These are phyloP conservation scores for Recurvomyces mirabilis DNA, from an alignment of 495 filamentous ascomycete species.

Conservation along the genomic window DNA sequence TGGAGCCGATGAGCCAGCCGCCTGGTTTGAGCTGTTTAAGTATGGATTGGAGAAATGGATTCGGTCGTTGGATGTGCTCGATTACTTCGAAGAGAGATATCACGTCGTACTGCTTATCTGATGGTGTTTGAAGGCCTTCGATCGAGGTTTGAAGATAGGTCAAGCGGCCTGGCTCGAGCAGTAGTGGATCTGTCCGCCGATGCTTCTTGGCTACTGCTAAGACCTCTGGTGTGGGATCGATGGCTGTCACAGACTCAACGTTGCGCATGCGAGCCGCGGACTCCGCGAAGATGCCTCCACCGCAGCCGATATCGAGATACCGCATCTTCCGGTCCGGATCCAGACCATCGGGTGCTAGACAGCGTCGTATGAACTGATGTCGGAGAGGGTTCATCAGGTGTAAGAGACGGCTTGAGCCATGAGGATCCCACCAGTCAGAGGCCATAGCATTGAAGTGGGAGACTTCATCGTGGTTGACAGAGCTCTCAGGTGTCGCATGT, in stretches of 20 bases:
- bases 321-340: slow-evolving; percentile 31
- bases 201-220: slow-evolving; percentile 69
- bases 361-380: slow-evolving; percentile 66
- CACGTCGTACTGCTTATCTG: slow-evolving; percentile 46
- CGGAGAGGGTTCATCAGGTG: slow-evolving; percentile 98
- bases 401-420: slow-evolving; percentile 80
- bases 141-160: slow-evolving; percentile 60
- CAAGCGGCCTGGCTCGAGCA: slow-evolving; percentile 45
- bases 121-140: slow-evolving; percentile 48
- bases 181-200: slow-evolving; percentile 51
- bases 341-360: not conserved
- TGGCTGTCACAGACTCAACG: slow-evolving; percentile 60
- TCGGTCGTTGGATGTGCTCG: slow-evolving; percentile 71
- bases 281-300: slow-evolving; percentile 93
- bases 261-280: slow-evolving; percentile 64
- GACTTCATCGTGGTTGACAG: slow-evolving; percentile 69
- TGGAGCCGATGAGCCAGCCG: slow-evolving; percentile 83
- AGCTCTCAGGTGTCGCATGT: slow-evolving; percentile 7
- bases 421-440: slow-evolving; percentile 92
- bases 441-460: slow-evolving; percentile 91
- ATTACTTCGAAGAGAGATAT: slow-evolving; percentile 88
- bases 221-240: slow-evolving; percentile 75
- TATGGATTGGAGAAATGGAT: slow-evolving; percentile 55
- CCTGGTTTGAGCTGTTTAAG: slow-evolving; percentile 71
- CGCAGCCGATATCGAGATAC: slow-evolving; percentile 91